Evolutionary conservation across 106 monocot species (phyloP), one percentile per base, ranked within the genome.

Genomic region (Platanthera guangdongensis): DNA sequence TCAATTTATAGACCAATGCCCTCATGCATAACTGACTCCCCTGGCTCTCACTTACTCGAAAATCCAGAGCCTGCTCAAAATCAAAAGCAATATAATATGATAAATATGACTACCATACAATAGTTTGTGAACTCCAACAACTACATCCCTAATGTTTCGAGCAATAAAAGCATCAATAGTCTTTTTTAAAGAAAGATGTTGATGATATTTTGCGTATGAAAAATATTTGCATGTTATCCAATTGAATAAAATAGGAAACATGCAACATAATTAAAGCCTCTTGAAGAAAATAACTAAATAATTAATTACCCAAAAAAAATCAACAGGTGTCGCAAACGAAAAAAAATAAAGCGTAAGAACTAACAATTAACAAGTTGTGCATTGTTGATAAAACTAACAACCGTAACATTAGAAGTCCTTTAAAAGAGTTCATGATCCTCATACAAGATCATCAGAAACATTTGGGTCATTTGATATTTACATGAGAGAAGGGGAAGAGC

Each of bases 1-100:
- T 69, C 14, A 99, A 68, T 51, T 84, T 90, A 67, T 82, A 92
- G 9, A 90, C 80, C 2, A 74, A 83, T 7, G 78, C 78, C 53
- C 68, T 60, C 2, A 68, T 73, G 16, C 68, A 57, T 50, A 64
- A 60, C 77, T 71, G 83, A 28, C 85, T 81, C 47, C 81, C 80
- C 52, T 88, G 88, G 74, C 86, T 92, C 48, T 88, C 80, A 53
- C 75, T 78, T 18, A 47, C 32, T 9, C 80, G 80, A 76, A 84
- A 84, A 32, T 82, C 79, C 39, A 84, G 76, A 21, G 80, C 79
- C 94, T 90, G 80, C 25, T 39, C 2, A 81, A 2, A 21, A 30
- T 65, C 65, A 30, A 65, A 65, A 65, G 30, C 9, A 65, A 65
- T 30, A 4, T 3, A 32, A 12, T 30, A 9, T 65, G 7, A 11